A percentile compares a stretch with the other conserved stretches of the same genome.
Conservation (phyloP, 805 yeast species). For the Barnettozyma pratensis region DNA sequence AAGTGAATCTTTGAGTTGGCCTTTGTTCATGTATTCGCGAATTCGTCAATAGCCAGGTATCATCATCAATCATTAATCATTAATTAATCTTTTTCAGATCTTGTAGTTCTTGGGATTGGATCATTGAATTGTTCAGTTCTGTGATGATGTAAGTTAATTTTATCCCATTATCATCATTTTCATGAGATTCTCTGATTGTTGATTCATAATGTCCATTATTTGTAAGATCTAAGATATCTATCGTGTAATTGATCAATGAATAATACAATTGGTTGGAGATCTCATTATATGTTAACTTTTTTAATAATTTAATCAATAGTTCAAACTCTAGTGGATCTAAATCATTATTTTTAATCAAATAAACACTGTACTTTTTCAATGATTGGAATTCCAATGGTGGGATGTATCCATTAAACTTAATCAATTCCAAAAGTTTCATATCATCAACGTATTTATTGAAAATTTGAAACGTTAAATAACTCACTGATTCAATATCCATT, state of each 20-base stretch:
- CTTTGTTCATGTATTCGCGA: too few relatives aligned
- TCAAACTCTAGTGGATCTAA: neutral
- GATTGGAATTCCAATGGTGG: neutral
- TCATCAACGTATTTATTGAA: neutral
- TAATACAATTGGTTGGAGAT: neutral
- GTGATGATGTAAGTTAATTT: neutral
- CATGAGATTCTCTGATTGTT: neutral
- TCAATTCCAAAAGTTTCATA: neutral
- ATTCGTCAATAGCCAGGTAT: too few relatives aligned
- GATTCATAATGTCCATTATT: neutral
- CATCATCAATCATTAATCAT: too few relatives aligned
- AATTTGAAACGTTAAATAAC: slow-evolving; percentile 1
- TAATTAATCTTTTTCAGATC: neutral
- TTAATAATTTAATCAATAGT: neutral
- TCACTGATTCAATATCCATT: slow-evolving; percentile 5
- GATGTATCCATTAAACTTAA: neutral
- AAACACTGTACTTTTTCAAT: neutral
- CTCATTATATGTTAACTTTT: neutral
- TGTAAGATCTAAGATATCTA: neutral
- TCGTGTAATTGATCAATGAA: slow-evolving; percentile 2
- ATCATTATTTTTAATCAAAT: neutral
- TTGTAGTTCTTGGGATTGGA: neutral
- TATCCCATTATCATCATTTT: neutral
- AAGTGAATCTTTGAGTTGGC: too few relatives aligned
- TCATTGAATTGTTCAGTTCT: neutral